phyloP scores from a whole-genome alignment of 1,284 basidiomycete species.

The Neolentinus lepideus region DNA sequence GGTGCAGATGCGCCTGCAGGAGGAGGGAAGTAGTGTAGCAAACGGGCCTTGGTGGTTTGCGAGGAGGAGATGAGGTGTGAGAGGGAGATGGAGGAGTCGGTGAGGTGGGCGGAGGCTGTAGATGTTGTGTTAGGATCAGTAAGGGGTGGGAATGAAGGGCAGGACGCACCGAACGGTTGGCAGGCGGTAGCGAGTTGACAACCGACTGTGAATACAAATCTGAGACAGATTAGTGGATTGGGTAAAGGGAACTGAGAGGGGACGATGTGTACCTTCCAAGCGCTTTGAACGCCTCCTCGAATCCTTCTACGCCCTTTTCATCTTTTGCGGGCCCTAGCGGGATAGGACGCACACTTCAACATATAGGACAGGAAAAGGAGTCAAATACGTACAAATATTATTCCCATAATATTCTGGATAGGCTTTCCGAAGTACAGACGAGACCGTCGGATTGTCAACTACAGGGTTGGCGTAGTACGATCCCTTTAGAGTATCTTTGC shows the following conservation, averaged over 20 bases:
- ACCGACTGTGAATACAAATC: slow-evolving; percentile 77
- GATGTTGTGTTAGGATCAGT: background rate
- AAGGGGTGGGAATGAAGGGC: slow-evolving; percentile 4
- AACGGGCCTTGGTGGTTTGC: slow-evolving; percentile 75
- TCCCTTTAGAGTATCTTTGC: slow-evolving; percentile 75
- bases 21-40: slow-evolving; percentile 88
- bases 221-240: slow-evolving; percentile 15
- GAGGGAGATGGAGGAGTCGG: slow-evolving; percentile 57
- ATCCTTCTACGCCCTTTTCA: slow-evolving; percentile 60
- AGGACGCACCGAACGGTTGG: slow-evolving; percentile 72
- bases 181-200: slow-evolving; percentile 77
- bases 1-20: slow-evolving; percentile 29
- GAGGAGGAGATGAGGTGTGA: slow-evolving; percentile 55
- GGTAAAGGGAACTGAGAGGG: background rate
- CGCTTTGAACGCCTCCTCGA: slow-evolving; percentile 82
- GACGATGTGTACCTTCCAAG: slow-evolving; percentile 62
- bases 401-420: slow-evolving; percentile 77
- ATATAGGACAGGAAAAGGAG: background rate
- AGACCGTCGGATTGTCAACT: slow-evolving; percentile 54
- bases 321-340: slow-evolving; percentile 60
- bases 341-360: background rate
- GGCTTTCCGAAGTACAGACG: slow-evolving; percentile 37
- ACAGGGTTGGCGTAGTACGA: slow-evolving; percentile 90
- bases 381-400: slow-evolving; percentile 58
- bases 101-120: slow-evolving; percentile 54